phyloP scores from a whole-genome alignment of 495 filamentous ascomycete genomes.

The Cercophora scortea region DNA sequence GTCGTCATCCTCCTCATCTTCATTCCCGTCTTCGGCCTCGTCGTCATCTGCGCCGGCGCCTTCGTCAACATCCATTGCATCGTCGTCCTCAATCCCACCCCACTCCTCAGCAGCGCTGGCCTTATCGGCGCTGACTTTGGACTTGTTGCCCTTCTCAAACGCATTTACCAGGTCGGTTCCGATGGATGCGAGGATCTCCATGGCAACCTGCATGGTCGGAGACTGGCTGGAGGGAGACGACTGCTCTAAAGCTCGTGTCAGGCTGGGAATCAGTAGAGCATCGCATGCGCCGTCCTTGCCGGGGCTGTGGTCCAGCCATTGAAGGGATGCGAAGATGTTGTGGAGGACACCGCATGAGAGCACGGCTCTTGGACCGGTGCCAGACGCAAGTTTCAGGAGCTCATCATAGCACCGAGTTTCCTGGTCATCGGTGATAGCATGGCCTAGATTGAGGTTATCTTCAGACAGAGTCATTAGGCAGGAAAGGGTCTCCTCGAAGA shows the following conservation, averaged over 20 bases:
- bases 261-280: slow-evolving; percentile 35
- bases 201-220: slow-evolving; percentile 37
- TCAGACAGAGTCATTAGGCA: slow-evolving; percentile 49
- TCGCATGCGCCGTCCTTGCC: slow-evolving; percentile 39
- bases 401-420: slow-evolving; percentile 28
- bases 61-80: slow-evolving; percentile 21
- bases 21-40: slow-evolving; percentile 28
- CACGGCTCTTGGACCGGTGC: slow-evolving; percentile 28
- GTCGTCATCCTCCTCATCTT: slow-evolving; percentile 22
- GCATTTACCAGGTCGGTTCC: slow-evolving; percentile 44
- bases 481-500: slow-evolving; percentile 36
- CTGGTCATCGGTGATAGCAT: slow-evolving; percentile 32
- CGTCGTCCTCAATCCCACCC: slow-evolving; percentile 24
- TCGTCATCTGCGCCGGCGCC: slow-evolving; percentile 23
- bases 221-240: slow-evolving; percentile 17
- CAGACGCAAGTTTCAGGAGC: slow-evolving; percentile 26
- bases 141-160: slow-evolving; percentile 28
- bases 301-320: slow-evolving; percentile 41
- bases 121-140: slow-evolving; percentile 6
- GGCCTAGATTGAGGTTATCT: slow-evolving; percentile 40
- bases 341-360: slow-evolving; percentile 45
- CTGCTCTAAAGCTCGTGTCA: slow-evolving; percentile 30
- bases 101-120: slow-evolving; percentile 14
- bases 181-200: slow-evolving; percentile 53
- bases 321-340: slow-evolving; percentile 38